Evolutionary conservation across 306 rosid genomes (phyloP).

Genomic region (Nissolia schottii): DNA sequence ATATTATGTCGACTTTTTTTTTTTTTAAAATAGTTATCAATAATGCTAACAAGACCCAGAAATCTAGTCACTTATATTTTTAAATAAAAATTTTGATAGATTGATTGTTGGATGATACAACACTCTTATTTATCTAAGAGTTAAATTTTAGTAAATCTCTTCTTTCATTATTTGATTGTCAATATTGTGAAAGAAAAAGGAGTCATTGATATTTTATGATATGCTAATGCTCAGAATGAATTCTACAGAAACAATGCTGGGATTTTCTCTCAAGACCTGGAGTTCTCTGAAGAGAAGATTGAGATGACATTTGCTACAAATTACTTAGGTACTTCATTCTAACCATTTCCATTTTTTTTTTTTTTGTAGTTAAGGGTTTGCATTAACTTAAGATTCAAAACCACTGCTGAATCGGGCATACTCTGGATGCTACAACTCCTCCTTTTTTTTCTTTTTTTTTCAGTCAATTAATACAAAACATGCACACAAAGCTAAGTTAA

Average conservation of each 20-base stretch:
- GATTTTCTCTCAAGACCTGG: conserved; percentile 66
- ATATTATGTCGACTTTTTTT: neutral
- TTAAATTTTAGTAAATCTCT: too few relatives aligned
- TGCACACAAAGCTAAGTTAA: neutral
- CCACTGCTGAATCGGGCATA: neutral
- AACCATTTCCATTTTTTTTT: neutral
- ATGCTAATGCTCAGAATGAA: neutral
- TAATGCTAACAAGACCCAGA: too few relatives aligned
- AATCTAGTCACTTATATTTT: too few relatives aligned
- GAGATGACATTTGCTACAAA: conserved; percentile 97
- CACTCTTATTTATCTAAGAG: too few relatives aligned
- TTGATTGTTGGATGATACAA: too few relatives aligned
- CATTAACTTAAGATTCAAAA: neutral
- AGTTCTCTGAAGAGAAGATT: conserved; percentile 82
- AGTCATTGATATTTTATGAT: neutral
- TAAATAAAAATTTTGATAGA: too few relatives aligned
- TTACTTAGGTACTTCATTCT: conserved; percentile 65
- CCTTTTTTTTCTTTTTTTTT: too few relatives aligned
- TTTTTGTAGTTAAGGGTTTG: neutral
- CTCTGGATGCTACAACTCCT: neutral
- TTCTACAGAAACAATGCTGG: conserved; percentile 92
- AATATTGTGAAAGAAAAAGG: neutral
- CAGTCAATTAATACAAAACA: neutral
- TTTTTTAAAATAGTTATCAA: too few relatives aligned
- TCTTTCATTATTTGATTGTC: too few relatives aligned